Conservation (phyloP, 1,284 basidiomycete species). For the Rhodotorula sp. region DNA sequence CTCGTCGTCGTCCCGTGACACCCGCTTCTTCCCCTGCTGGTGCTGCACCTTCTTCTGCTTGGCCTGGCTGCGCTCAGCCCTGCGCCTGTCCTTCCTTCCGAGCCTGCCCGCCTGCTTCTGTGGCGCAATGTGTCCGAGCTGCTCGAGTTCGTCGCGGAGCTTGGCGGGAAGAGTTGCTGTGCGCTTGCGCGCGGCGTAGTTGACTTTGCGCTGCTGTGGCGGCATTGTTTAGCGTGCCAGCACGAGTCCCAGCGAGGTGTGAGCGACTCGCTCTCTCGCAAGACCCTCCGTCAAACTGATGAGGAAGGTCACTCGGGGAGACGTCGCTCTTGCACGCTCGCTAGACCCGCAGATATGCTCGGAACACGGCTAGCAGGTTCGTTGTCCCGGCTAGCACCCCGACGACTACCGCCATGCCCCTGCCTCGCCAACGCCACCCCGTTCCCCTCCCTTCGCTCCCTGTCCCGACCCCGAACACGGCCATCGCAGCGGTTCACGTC, state of each 20-base stretch:
- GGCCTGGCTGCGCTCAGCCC: slow-evolving; percentile 59
- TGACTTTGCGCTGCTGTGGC: slow-evolving; percentile 12
- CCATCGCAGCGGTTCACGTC: no score
- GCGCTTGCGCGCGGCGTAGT: slow-evolving; percentile 21
- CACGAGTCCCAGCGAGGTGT: not conserved
- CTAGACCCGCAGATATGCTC: no score
- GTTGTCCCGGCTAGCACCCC: no score
- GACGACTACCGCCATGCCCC: no score
- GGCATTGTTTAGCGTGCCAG: slow-evolving; percentile 1
- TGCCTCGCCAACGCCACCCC: no score
- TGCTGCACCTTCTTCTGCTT: slow-evolving; percentile 60
- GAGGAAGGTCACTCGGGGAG: not conserved
- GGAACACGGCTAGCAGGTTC: no score
- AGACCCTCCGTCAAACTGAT: not conserved
- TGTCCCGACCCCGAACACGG: no score
- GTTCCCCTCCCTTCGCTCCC: no score
- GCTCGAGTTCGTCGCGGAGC: slow-evolving; percentile 35
- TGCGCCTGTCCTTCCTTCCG: slow-evolving; percentile 63
- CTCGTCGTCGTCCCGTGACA: not conserved
- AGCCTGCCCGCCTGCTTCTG: slow-evolving; percentile 1
- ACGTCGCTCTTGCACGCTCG: no score
- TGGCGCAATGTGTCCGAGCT: slow-evolving; percentile 27
- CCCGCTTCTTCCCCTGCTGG: not conserved
- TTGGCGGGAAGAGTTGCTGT: slow-evolving; percentile 32
- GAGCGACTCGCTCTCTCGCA: no score